phyloP scores from a whole-genome alignment of 306 rosid species.

The Psophocarpus tetragonolobus region DNA sequence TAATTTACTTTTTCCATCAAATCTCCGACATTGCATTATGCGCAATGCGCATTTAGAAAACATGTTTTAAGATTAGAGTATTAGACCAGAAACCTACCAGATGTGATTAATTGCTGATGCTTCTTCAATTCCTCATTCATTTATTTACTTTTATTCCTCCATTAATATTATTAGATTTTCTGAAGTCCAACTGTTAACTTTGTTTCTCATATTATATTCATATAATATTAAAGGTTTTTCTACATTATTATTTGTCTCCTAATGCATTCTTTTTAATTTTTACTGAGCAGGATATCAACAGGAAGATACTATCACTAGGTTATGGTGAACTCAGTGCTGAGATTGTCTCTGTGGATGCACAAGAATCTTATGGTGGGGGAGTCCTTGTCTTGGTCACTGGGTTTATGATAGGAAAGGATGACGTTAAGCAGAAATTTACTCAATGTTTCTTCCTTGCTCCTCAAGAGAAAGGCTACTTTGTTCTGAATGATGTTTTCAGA shows the following conservation, averaged over 20 bases:
- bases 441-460: slow-evolving; percentile 95
- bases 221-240: neutral
- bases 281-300: slow-evolving; percentile 67
- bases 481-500: slow-evolving; percentile 84
- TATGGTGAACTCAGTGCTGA: slow-evolving; percentile 56
- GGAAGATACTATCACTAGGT: slow-evolving; percentile 72
- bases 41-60: neutral
- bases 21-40: neutral
- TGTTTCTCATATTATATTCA: neutral
- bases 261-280: neutral
- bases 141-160: neutral
- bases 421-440: slow-evolving; percentile 58
- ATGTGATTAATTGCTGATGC: neutral
- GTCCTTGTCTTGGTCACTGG: slow-evolving; percentile 90
- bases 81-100: neutral
- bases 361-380: slow-evolving; percentile 76
- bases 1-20: neutral
- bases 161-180: neutral
- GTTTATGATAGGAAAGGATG: slow-evolving; percentile 64
- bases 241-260: neutral
- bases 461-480: slow-evolving; percentile 89
- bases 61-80: neutral
- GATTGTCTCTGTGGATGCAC: slow-evolving; percentile 79
- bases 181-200: neutral
- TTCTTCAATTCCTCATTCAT: neutral